Evolutionary conservation across 495 filamentous ascomycete genomes (phyloP), one percentile per base, ranked within the genome.

Genomic region (Penicillium macrosclerotiorum): DNA sequence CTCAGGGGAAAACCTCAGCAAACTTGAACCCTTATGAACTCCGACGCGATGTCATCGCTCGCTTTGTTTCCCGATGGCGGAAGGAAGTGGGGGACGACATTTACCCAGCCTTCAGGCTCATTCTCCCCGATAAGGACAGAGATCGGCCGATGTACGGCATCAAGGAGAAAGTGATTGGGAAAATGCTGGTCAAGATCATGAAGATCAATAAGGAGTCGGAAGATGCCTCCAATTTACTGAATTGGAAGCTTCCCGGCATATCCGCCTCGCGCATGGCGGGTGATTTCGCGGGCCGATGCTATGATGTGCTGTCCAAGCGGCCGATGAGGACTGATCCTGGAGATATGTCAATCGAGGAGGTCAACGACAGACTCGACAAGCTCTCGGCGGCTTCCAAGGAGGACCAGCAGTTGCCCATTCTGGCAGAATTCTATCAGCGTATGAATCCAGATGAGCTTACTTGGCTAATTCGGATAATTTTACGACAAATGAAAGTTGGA

Each of bases 401-500:
- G 74, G 85, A 83, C 18, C 72, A 89, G 43, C 92, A 96, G 63
- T 52, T 86, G 35, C 82, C 80, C 1, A 88, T 98, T 30, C 79
- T 95, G 49, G 72, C 81, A 44, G 74, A 83, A 31, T 93, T 97
- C 62, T 98, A 97, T 63, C 78, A 82, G 32, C 75, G 80, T 5
- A 97, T 96, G 92, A 94, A 93, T 58, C 82, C 94, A 0, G 85
- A 93, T 45, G 93, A 98, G 68, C 63, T 98, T 26, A 85, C 85
- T 76, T 98, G 93, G 93, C 68, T 96, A 40, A 85, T 97, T 44
- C 84, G 93, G 4, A 96, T 98, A 43, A 90, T 97, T 31, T 74
- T 98, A 25, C 88, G 89, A 40, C 89, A 96, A 62, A 96, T 96
- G 93, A 96, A 92, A 66, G 81, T 98, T n/a, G 93, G 94, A 3